Conservation (phyloP, 495 filamentous ascomycete species). For the Daldinia decipiens region DNA sequence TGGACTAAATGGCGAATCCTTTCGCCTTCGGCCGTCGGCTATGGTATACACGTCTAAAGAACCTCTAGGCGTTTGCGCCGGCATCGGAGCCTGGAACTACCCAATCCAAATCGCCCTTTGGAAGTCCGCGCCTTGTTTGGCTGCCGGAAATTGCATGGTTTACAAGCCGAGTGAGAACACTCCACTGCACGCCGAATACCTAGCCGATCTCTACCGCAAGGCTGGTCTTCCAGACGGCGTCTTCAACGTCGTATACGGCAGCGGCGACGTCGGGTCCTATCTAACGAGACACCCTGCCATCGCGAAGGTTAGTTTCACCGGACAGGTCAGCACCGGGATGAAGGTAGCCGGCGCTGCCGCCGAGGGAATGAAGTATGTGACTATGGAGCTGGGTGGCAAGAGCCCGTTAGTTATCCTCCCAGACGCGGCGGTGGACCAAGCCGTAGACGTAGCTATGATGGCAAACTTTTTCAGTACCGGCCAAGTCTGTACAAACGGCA, state of each 20-base stretch:
- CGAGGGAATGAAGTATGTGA: conserved; percentile 84
- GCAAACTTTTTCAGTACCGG: conserved; percentile 86
- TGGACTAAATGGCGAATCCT: conserved; percentile 53
- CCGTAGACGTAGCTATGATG: conserved; percentile 86
- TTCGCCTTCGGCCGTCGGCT: conserved; percentile 71
- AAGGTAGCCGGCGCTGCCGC: conserved; percentile 77
- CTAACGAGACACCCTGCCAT: conserved; percentile 73
- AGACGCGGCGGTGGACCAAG: conserved; percentile 75
- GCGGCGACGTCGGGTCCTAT: conserved; percentile 74
- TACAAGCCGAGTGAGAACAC: conserved; percentile 88
- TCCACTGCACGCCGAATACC: conserved; percentile 73
- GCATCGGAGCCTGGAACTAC: conserved; percentile 88
- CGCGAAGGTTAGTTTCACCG: conserved; percentile 84
- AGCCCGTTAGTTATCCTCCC: conserved; percentile 76
- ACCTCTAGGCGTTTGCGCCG: conserved; percentile 78
- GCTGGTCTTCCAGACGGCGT: conserved; percentile 81
- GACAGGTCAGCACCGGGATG: conserved; percentile 80
- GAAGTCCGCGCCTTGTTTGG: conserved; percentile 85
- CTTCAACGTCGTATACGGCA: conserved; percentile 83
- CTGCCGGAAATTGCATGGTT: conserved; percentile 87
- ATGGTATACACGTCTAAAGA: conserved; percentile 81
- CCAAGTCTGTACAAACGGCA: conserved; percentile 88
- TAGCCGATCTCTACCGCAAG: conserved; percentile 75
- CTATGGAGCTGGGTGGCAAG: conserved; percentile 87
- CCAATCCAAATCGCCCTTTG: conserved; percentile 88